A percentile compares a stretch with the other conserved stretches of the same genome.
phyloP scores from a whole-genome alignment of 768 basidiomycete genomes.

The Kwoniella bestiolae region DNA sequence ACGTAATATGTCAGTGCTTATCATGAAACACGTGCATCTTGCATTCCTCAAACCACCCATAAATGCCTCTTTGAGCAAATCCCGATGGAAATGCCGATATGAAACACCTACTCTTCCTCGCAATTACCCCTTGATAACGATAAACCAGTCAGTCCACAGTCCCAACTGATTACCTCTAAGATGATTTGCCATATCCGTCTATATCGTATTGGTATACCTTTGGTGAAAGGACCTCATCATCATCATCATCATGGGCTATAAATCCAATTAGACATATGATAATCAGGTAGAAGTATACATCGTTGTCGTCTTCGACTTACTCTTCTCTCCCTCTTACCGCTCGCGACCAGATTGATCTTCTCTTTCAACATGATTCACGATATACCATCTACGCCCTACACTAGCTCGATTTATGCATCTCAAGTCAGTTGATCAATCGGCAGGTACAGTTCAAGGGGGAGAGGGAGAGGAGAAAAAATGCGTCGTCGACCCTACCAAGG shows the following conservation, averaged over 20 bases:
- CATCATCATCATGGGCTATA: not conserved
- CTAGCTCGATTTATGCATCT: not conserved
- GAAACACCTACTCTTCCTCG: constrained; percentile 1
- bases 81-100: not conserved
- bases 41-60: not conserved
- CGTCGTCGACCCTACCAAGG: too few species aligned
- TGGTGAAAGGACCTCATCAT: not conserved
- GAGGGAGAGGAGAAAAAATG: too few species aligned
- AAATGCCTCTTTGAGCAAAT: not conserved
- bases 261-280: too few species aligned
- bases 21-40: constrained; percentile 4
- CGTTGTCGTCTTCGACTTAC: too few species aligned
- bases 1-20: not conserved
- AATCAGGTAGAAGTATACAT: too few species aligned
- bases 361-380: not conserved
- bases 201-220: not conserved
- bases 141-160: not conserved
- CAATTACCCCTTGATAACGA: constrained; percentile 16
- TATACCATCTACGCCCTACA: not conserved
- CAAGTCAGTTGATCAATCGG: not conserved
- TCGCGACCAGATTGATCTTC: not conserved
- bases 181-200: not conserved
- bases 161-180: not conserved
- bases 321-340: not conserved
- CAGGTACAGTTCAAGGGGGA: not conserved